These are phyloP conservation scores for Choricystis sp. DNA, from an alignment of 139 green algal genomes.

Conservation along the genomic window DNA sequence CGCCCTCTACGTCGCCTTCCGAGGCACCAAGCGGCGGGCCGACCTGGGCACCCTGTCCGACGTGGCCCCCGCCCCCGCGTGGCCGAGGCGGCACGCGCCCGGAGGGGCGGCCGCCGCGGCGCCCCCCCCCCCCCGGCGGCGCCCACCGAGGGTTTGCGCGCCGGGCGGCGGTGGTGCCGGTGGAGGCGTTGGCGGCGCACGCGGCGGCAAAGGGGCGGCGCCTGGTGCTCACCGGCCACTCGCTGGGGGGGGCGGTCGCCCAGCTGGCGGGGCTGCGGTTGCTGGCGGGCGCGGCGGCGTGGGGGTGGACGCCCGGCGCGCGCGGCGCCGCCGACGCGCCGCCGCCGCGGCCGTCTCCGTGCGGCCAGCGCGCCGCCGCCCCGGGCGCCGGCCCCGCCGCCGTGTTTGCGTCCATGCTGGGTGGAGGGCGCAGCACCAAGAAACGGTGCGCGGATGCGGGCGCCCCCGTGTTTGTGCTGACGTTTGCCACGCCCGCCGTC, in stretches of 20 bases:
- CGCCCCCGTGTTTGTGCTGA: neutral
- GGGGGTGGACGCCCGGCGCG: too few species aligned
- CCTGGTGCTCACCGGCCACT: conserved; percentile 1
- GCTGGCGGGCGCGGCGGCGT: neutral
- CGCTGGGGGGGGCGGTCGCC: conserved; percentile 1
- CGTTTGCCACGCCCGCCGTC: conserved; percentile 1
- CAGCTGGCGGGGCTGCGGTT: neutral
- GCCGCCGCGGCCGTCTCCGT: too few species aligned
- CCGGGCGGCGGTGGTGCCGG: neutral
- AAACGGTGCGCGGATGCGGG: too few species aligned
- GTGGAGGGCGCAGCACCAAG: too few species aligned
- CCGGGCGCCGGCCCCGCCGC: too few species aligned
- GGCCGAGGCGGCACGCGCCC: too few species aligned
- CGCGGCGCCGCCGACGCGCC: too few species aligned
- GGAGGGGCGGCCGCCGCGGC: too few species aligned
- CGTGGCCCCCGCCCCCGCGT: neutral
- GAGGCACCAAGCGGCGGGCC: neutral
- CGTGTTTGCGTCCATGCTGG: too few species aligned
- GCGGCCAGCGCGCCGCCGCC: too few species aligned
- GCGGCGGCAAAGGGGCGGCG: neutral
- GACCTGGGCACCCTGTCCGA: neutral
- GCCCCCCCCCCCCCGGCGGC: too few species aligned
- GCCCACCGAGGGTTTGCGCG: conserved; percentile 1
- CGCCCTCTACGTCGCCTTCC: neutral
- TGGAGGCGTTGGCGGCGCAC: neutral